phyloP scores from a whole-genome alignment of 805 yeast species.

The Candida oleophila region DNA sequence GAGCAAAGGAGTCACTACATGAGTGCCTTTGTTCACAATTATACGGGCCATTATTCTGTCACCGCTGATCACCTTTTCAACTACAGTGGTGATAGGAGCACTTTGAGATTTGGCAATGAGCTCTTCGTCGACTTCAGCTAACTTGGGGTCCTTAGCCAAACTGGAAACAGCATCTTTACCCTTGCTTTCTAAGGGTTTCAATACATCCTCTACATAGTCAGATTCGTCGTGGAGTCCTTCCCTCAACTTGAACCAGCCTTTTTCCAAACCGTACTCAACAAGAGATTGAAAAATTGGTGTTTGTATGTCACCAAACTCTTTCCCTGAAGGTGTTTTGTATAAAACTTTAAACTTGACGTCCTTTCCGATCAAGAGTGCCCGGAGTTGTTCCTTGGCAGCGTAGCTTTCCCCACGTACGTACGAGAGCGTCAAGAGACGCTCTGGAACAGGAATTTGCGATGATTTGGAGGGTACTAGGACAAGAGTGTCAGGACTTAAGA shows the following conservation, averaged over 20 bases:
- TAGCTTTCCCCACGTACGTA: conserved; percentile 62
- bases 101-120: conserved; percentile 35
- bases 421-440: conserved; percentile 63
- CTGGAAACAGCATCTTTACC: conserved; percentile 57
- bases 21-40: conserved; percentile 46
- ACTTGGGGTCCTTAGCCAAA: conserved; percentile 11
- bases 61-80: conserved; percentile 76
- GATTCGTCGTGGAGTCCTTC: conserved; percentile 46
- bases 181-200: conserved; percentile 31
- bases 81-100: conserved; percentile 54
- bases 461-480: conserved; percentile 53
- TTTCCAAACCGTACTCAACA: conserved; percentile 51
- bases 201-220: conserved; percentile 34
- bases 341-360: conserved; percentile 57
- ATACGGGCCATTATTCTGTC: conserved; percentile 70
- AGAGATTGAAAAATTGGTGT: conserved; percentile 64
- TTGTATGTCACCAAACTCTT: conserved; percentile 71
- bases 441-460: conserved; percentile 46
- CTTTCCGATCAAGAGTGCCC: conserved; percentile 65
- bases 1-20: conserved; percentile 57
- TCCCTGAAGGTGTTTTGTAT: conserved; percentile 50
- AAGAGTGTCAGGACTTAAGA: conserved; percentile 69
- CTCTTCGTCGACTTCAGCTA: conserved; percentile 26
- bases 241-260: conserved; percentile 64
- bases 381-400: conserved; percentile 59